These are phyloP conservation scores for Fraxinus baroniana DNA, from an alignment of 305 asterid genomes.

Conservation along the genomic window DNA sequence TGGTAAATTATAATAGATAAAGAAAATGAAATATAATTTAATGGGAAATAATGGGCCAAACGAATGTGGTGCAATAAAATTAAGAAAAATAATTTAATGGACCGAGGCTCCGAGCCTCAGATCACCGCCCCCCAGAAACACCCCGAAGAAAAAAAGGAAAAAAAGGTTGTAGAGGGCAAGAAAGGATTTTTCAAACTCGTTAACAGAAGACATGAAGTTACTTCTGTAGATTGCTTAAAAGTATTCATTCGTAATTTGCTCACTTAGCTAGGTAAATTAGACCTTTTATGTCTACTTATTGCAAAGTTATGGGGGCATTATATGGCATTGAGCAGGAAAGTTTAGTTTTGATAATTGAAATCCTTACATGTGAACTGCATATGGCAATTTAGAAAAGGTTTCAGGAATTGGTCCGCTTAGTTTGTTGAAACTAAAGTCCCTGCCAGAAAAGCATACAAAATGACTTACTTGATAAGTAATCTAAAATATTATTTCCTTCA, in stretches of 20 bases:
- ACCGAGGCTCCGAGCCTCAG: not conserved
- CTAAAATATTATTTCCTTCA: not conserved
- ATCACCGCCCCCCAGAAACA: not conserved
- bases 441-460: constrained; percentile 27
- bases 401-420: constrained; percentile 53
- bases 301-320: not conserved
- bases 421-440: constrained; percentile 75
- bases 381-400: constrained; percentile 15
- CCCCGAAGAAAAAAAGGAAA: not conserved
- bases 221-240: not conserved
- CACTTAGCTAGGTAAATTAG: not conserved
- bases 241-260: not conserved
- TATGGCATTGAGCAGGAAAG: not conserved
- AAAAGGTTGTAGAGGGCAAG: not conserved
- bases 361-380: constrained; percentile 48
- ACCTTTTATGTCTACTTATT: not conserved
- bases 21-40: too few species aligned
- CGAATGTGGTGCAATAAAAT: too few species aligned
- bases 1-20: too few species aligned
- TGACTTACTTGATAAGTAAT: not conserved
- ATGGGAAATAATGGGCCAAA: too few species aligned
- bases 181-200: not conserved
- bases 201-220: not conserved
- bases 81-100: not conserved
- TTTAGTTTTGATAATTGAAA: not conserved